Conservation (phyloP, 106 monocot genomes). For the Apostasia shenzhenica region DNA sequence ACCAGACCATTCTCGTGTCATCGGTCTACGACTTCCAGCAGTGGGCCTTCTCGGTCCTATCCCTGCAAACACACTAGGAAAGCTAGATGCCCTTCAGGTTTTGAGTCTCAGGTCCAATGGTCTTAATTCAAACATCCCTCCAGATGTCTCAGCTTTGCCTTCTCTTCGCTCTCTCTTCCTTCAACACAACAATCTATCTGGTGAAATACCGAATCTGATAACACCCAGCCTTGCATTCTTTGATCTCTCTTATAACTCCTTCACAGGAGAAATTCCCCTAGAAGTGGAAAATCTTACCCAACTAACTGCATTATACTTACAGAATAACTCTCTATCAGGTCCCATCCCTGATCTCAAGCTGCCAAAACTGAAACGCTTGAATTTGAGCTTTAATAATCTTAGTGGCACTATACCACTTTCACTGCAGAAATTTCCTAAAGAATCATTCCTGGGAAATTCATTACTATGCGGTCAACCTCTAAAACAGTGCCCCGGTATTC, state of each 20-base stretch:
- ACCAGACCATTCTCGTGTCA: conserved; percentile 42
- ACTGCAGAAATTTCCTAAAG: conserved; percentile 39
- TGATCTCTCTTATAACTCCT: conserved; percentile 82
- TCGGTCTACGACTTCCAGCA: conserved; percentile 61
- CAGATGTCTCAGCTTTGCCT: conserved; percentile 60
- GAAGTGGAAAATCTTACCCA: conserved; percentile 33
- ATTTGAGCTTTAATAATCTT: conserved; percentile 73
- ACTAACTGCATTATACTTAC: conserved; percentile 34
- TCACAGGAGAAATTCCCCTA: conserved; percentile 36
- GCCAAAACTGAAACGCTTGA: conserved; percentile 46
- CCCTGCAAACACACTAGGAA: conserved; percentile 66
- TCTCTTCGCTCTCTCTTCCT: conserved; percentile 70
- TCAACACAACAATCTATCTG: conserved; percentile 81
- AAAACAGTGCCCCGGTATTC: conserved; percentile 29
- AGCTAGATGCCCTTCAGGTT: conserved; percentile 66
- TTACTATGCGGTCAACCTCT: conserved; percentile 71
- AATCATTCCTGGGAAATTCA: conserved; percentile 72
- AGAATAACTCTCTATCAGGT: conserved; percentile 76
- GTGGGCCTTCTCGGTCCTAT: conserved; percentile 69
- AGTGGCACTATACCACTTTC: conserved; percentile 46
- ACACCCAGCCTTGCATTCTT: conserved; percentile 47
- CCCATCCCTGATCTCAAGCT: conserved; percentile 54
- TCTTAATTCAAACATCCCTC: conserved; percentile 50
- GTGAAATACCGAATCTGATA: conserved; percentile 43
- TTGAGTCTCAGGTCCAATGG: conserved; percentile 84